Evolutionary conservation across 306 rosid genomes (phyloP), one percentile per base, ranked within the genome.

Genomic region (Leucaena leucocephala): DNA sequence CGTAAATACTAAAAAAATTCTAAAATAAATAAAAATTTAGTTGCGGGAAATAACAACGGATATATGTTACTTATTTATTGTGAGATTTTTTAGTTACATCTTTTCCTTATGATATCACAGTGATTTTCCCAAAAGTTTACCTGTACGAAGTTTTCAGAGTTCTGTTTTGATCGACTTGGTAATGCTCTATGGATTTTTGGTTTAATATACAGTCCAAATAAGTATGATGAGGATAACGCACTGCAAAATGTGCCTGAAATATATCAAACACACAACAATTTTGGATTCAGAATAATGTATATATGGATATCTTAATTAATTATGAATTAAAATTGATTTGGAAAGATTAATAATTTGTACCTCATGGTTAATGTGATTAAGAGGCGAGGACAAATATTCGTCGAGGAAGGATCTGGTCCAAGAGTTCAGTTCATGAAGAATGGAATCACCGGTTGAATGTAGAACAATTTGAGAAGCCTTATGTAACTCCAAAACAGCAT

Each of bases 391-490:
- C 42, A 34, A 35, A 34, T 62, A 14, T 62, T 62, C 59, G 72
- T 82, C 76, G 35, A 90, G 61, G 77, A 81, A 61, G n/a, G 0
- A n/a, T 33, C 3, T 4, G 2, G 67, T 61, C 67, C 67, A 61
- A 4, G 40, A 61, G 40, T 58, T 0, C 22, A 21, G 36, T 9
- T 21, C 64, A 2, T 22, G 5, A 2, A 58, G 15, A 21, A 22
- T 44, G 4, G 74, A 64, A 39, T 90, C 94, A 62, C 81, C 67
- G 12, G 85, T 71, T 10, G 86, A 88, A 78, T 82, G 66, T 21
- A 81, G 40, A 76, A 58, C 44, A 21, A 84, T 54, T 76, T 87
- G 83, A 22, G 94, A 90, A 76, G 91, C 90, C 75, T 75, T 86
- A 21, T 68, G 86, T 54, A 87, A 76, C 61, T 89, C 91, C 38